These are phyloP conservation scores for Cynanchum wilfordii DNA, from an alignment of 257 asterid species.

Conservation along the genomic window DNA sequence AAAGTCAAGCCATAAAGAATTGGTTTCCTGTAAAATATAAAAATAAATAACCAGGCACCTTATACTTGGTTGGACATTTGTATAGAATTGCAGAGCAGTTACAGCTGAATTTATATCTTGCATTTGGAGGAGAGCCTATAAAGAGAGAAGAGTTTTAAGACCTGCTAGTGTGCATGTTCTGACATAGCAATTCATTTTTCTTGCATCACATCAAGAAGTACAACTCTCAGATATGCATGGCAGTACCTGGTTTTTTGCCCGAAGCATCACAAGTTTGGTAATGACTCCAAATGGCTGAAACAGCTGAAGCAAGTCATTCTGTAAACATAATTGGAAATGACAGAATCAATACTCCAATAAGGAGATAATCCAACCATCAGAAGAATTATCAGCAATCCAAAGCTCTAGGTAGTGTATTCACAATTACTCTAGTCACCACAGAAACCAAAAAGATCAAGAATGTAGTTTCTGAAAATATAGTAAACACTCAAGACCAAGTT, in stretches of 20 bases:
- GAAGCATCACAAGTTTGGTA: conserved; percentile 94
- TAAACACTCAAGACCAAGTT: not conserved
- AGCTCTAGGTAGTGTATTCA: not conserved
- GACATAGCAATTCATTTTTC: not conserved
- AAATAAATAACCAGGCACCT: conserved; percentile 37
- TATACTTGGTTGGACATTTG: conserved; percentile 85
- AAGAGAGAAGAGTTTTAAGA: conserved; percentile 6
- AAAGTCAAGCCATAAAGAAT: not conserved
- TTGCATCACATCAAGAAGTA: conserved; percentile 14
- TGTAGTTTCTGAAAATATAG: not conserved
- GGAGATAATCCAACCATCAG: not conserved
- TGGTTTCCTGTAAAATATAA: not conserved
- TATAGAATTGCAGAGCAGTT: conserved; percentile 75
- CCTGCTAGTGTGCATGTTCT: not conserved
- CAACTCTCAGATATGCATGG: conserved; percentile 10
- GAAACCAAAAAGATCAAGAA: not conserved
- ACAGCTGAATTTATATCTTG: conserved; percentile 89
- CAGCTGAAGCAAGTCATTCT: conserved; percentile 96
- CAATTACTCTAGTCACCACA: not conserved
- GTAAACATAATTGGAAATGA: conserved; percentile 17
- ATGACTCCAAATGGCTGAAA: conserved; percentile 96
- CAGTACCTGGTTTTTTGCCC: conserved; percentile 93
- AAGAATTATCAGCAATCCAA: not conserved
- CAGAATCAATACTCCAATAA: not conserved
- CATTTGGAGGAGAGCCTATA: conserved; percentile 97